phyloP scores from a whole-genome alignment of 768 basidiomycete genomes.

The Collybiopsis luxurians region DNA sequence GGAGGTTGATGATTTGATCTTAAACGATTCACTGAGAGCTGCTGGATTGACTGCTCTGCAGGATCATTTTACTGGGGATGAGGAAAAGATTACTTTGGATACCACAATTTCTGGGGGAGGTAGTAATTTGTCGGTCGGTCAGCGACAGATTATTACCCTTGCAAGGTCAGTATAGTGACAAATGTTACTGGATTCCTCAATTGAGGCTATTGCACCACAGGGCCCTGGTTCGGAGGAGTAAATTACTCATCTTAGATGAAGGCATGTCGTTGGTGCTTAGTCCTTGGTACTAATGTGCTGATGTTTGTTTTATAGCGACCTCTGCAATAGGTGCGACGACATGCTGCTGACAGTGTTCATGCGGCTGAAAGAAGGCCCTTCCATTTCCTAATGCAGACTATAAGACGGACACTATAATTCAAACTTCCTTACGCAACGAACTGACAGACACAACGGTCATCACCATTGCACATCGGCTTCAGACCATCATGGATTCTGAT shows the following conservation, averaged over 20 bases:
- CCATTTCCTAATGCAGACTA: too few relatives aligned
- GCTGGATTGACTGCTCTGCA: conserved; percentile 41
- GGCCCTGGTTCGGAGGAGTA: too few relatives aligned
- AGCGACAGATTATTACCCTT: conserved; percentile 63
- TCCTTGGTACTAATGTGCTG: too few relatives aligned
- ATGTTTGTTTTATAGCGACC: too few relatives aligned
- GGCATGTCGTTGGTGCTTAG: too few relatives aligned
- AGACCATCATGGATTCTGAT: conserved; percentile 25
- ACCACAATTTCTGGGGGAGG: conserved; percentile 61
- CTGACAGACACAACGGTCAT: conserved; percentile 35
- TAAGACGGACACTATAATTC: conserved; percentile 61
- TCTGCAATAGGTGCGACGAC: too few relatives aligned
- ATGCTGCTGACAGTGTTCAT: too few relatives aligned
- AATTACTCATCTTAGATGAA: too few relatives aligned
- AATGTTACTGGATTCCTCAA: too few relatives aligned
- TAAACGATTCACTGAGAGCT: conserved; percentile 44
- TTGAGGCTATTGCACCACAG: too few relatives aligned
- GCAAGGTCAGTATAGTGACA: conserved; percentile 57
- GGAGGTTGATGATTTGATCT: conserved; percentile 48
- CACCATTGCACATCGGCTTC: conserved; percentile 38
- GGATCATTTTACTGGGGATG: conserved; percentile 14
- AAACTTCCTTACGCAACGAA: conserved; percentile 28
- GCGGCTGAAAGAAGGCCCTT: too few relatives aligned
- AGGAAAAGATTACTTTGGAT: conserved; percentile 45
- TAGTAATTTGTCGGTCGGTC: conserved; percentile 69